Conservation (phyloP, 83 land plant species). For the Picea abies region DNA sequence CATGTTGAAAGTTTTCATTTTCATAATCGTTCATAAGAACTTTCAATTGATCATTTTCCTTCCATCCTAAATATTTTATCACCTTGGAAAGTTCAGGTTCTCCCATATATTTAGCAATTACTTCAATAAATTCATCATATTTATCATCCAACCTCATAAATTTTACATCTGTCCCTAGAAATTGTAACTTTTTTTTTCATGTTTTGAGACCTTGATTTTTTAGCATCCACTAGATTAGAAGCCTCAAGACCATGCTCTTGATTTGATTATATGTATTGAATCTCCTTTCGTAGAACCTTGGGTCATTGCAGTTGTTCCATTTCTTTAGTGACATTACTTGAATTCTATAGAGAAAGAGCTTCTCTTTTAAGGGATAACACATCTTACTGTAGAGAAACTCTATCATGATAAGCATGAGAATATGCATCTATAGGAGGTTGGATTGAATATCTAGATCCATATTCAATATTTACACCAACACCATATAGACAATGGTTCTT, state of each 20-base stretch:
- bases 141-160: no score
- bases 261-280: constrained; percentile 35
- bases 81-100: constrained; percentile 3
- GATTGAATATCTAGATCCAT: constrained; percentile 1
- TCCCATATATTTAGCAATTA: neutral
- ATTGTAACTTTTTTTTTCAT: no score
- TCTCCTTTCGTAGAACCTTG: constrained; percentile 72
- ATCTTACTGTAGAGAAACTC: constrained; percentile 50
- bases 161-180: no score
- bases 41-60: constrained; percentile 7
- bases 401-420: constrained; percentile 22
- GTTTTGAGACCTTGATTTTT: neutral
- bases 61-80: constrained; percentile 8
- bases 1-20: neutral
- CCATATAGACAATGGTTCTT: constrained; percentile 8
- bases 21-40: neutral
- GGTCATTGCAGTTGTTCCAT: constrained; percentile 72
- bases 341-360: constrained; percentile 57
- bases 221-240: neutral
- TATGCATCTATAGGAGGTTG: constrained; percentile 21
- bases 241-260: constrained; percentile 7
- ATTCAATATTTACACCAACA: constrained; percentile 3
- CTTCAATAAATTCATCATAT: no score
- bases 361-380: constrained; percentile 54
- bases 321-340: constrained; percentile 77